A percentile compares a stretch with the other conserved stretches of the same genome.
phyloP scores from a whole-genome alignment of 371 early-diverging fungal species.

The Nematocida sp. region DNA sequence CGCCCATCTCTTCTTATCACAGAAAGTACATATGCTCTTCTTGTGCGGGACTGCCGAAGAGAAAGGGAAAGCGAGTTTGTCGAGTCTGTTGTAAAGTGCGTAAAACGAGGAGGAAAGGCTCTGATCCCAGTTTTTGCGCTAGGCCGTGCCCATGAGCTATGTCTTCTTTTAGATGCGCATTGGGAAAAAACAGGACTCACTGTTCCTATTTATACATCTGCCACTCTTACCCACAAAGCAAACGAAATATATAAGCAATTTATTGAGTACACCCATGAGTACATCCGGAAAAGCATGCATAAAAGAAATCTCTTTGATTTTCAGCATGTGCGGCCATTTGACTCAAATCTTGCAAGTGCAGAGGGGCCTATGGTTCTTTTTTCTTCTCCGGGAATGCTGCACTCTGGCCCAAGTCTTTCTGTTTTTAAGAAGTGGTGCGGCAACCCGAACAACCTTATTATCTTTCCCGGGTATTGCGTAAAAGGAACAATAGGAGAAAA shows the following conservation, averaged over 20 bases:
- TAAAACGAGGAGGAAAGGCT: conserved; percentile 79
- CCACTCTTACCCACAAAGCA: conserved; percentile 84
- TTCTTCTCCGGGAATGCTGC: conserved; percentile 79
- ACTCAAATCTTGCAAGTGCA: conserved; percentile 70
- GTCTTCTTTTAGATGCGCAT: conserved; percentile 81
- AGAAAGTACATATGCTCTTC: conserved; percentile 87
- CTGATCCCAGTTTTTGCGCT: conserved; percentile 88
- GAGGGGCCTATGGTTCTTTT: conserved; percentile 84
- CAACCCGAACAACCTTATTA: conserved; percentile 79
- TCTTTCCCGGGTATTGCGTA: conserved; percentile 76
- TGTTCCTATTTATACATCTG: conserved; percentile 81
- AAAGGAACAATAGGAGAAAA: conserved; percentile 87
- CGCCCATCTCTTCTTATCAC: conserved; percentile 82
- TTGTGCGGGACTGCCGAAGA: conserved; percentile 81
- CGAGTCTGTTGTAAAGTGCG: conserved; percentile 78
- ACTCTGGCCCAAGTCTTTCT: conserved; percentile 72
- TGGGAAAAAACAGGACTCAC: conserved; percentile 83
- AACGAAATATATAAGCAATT: conserved; percentile 83
- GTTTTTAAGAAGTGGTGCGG: conserved; percentile 81
- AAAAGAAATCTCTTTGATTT: conserved; percentile 84
- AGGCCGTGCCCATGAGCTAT: conserved; percentile 88
- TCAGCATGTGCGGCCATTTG: conserved; percentile 78
- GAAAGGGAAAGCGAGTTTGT: conserved; percentile 82
- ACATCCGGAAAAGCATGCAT: conserved; percentile 74
- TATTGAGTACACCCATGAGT: conserved; percentile 87